These are phyloP conservation scores for Ogataea pini DNA, from an alignment of 805 yeast genomes.

Conservation along the genomic window DNA sequence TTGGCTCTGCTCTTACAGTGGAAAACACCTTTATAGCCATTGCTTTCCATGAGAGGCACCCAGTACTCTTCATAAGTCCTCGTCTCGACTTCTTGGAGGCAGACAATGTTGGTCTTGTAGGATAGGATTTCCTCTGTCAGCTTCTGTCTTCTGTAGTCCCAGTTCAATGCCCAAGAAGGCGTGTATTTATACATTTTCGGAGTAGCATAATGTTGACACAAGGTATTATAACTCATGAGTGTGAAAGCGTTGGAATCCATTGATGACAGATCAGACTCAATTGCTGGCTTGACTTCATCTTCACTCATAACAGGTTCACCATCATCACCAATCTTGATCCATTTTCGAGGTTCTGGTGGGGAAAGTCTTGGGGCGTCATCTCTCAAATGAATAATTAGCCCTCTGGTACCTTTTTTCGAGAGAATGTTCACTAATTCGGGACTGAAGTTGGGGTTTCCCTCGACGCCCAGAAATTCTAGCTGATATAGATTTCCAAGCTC, in stretches of 20 bases:
- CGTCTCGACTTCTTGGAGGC: conserved; percentile 95
- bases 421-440: conserved; percentile 62
- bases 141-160: conserved; percentile 85
- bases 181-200: conserved; percentile 89
- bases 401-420: conserved; percentile 82
- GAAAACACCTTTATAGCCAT: conserved; percentile 81
- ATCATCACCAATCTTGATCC: conserved; percentile 78
- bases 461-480: conserved; percentile 84
- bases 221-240: conserved; percentile 81
- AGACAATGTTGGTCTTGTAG: conserved; percentile 72
- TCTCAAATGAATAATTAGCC: conserved; percentile 74
- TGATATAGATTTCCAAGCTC: conserved; percentile 86
- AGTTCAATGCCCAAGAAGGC: conserved; percentile 94
- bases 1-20: conserved; percentile 89
- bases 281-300: conserved; percentile 24
- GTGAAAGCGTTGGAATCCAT: conserved; percentile 56
- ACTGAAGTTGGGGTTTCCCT: conserved; percentile 82
- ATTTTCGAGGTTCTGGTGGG: conserved; percentile 74
- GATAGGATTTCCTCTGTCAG: conserved; percentile 71
- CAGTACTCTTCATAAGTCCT: conserved; percentile 83
- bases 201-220: conserved; percentile 96
- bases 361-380: conserved; percentile 73
- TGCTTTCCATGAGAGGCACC: conserved; percentile 68
- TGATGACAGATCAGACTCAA: conserved; percentile 30
- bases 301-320: conserved; percentile 53